Evolutionary conservation across 2,329 filamentous ascomycete species (phyloP).

Genomic region (Diaporthe sp.): DNA sequence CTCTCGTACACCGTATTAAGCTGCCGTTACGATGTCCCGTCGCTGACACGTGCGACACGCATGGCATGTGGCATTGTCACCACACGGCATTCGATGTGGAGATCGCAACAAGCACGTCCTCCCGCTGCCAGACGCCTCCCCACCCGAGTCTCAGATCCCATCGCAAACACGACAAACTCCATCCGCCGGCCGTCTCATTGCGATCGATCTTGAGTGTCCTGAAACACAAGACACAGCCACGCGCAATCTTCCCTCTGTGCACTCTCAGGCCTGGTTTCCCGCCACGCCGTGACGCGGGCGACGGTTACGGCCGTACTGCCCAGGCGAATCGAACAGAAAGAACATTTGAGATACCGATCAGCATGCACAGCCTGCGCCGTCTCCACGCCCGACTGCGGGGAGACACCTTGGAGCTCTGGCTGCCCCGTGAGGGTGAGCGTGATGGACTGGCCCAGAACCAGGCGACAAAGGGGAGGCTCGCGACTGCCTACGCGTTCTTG

Average conservation of each 20-base stretch:
- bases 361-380: constrained; percentile 14
- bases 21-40: neutral
- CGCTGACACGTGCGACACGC: constrained; percentile 17
- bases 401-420: neutral
- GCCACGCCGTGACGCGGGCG: neutral
- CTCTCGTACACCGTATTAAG: neutral
- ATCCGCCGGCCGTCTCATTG: neutral
- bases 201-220: constrained; percentile 20
- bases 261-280: neutral
- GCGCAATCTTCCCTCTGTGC: neutral
- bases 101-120: neutral
- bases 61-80: neutral
- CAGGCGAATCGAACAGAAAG: neutral
- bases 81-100: constrained; percentile 2
- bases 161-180: constrained; percentile 18
- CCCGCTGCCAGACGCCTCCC: neutral
- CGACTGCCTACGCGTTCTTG: neutral
- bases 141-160: constrained; percentile 16
- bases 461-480: neutral
- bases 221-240: constrained; percentile 25
- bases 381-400: constrained; percentile 11
- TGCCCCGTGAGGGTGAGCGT: neutral
- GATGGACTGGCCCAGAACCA: neutral
- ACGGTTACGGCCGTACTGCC: neutral
- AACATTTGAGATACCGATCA: constrained; percentile 14